A percentile compares a stretch with the other conserved stretches of the same genome.
phyloP scores from a whole-genome alignment of 768 basidiomycete species.

The Ramaria rubella region DNA sequence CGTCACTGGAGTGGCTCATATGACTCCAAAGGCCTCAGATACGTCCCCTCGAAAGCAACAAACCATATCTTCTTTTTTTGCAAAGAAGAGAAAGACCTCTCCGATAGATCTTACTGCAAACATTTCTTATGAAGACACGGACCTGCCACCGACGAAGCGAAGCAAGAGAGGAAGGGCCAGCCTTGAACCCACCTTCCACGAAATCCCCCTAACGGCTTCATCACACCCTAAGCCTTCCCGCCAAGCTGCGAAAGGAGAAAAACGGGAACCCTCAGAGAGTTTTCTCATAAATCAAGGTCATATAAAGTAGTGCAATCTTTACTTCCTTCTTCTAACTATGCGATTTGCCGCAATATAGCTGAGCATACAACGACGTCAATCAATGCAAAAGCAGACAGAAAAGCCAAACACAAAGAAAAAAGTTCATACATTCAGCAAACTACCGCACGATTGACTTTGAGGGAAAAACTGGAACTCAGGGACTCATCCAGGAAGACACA shows the following conservation, averaged over 20 bases:
- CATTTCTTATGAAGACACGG: conserved; percentile 17
- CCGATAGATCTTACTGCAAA: conserved; percentile 57
- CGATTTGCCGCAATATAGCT: too few relatives aligned
- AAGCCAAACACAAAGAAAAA: too few relatives aligned
- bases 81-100: conserved; percentile 26
- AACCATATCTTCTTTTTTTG: conserved; percentile 39
- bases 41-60: conserved; percentile 21
- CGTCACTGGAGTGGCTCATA: background rate
- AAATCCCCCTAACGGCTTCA: background rate
- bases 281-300: too few relatives aligned
- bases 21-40: background rate
- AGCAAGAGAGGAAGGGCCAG: conserved; percentile 16
- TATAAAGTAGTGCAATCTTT: too few relatives aligned
- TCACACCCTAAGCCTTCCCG: background rate
- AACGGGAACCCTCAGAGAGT: too few relatives aligned
- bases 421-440: too few relatives aligned
- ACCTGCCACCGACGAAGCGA: conserved; percentile 25
- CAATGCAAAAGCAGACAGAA: too few relatives aligned
- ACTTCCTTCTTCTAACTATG: too few relatives aligned
- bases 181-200: background rate
- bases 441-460: background rate
- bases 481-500: background rate
- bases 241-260: background rate
- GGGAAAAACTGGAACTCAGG: background rate
- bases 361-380: too few relatives aligned